These are phyloP conservation scores for Mycosphaerella sp. DNA, from an alignment of 2,329 filamentous ascomycete species.

Conservation along the genomic window DNA sequence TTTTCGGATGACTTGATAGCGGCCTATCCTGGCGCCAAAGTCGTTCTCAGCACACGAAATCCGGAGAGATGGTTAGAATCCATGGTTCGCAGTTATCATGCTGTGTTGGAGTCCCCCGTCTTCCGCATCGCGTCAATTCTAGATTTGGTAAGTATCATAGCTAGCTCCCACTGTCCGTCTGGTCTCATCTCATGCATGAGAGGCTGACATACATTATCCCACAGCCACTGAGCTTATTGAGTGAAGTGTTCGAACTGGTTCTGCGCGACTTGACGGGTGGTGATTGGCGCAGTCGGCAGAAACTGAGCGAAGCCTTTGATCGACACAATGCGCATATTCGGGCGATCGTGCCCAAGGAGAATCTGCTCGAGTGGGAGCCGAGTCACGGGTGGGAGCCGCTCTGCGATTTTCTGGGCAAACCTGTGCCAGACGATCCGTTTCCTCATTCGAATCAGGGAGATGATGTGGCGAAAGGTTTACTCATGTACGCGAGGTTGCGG, in stretches of 20 bases:
- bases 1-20: conserved; percentile 31
- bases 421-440: conserved; percentile 22
- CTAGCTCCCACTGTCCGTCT: not conserved
- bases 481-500: not conserved
- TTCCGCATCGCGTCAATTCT: conserved; percentile 5
- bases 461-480: conserved; percentile 3
- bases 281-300: conserved; percentile 6
- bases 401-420: conserved; percentile 27
- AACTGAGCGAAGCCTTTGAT: conserved; percentile 8
- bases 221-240: conserved; percentile 5
- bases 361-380: conserved; percentile 25
- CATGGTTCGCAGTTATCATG: conserved; percentile 6
- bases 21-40: conserved; percentile 62
- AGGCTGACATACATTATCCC: not conserved
- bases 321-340: conserved; percentile 11
- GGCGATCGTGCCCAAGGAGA: conserved; percentile 14
- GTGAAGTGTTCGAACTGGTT: conserved; percentile 8
- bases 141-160: not conserved
- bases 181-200: not conserved
- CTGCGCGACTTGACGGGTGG: conserved; percentile 9
- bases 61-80: conserved; percentile 35
- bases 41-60: conserved; percentile 48
- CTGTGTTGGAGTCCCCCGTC: not conserved
- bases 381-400: conserved; percentile 28
- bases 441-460: conserved; percentile 17